phyloP scores from a whole-genome alignment of 164 flowering plant genomes.

The Euptelea pleiosperma region DNA sequence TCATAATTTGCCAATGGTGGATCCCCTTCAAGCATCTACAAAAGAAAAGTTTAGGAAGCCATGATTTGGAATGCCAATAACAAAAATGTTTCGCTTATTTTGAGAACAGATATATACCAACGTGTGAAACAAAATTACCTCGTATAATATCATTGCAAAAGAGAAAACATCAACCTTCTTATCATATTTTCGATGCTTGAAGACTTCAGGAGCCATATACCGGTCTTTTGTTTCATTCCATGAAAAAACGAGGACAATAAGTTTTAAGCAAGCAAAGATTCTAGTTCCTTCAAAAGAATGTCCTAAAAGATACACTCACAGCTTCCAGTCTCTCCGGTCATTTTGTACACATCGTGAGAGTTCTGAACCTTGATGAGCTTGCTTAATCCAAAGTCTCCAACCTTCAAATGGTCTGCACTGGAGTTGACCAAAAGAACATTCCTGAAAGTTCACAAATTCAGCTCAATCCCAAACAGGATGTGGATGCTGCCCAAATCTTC shows the following conservation, averaged over 20 bases:
- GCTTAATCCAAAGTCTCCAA: conserved; percentile 98
- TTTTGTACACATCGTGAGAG: conserved; percentile 93
- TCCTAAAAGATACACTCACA: conserved; percentile 50
- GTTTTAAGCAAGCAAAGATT: conserved; percentile 1
- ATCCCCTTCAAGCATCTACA: conserved; percentile 96
- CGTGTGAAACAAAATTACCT: conserved; percentile 46
- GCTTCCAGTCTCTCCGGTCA: conserved; percentile 99
- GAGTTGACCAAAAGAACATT: conserved; percentile 96
- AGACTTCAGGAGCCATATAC: conserved; percentile 99
- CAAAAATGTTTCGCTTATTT: neutral
- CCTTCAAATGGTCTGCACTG: conserved; percentile 94
- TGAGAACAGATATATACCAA: neutral
- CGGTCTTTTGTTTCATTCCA: conserved; percentile 54
- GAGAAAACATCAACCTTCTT: conserved; percentile 99
- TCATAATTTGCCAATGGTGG: conserved; percentile 81
- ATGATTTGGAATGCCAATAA: neutral
- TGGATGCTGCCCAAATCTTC: neutral
- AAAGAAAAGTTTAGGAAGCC: conserved; percentile 7
- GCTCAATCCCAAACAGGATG: conserved; percentile 2
- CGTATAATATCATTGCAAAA: conserved; percentile 95
- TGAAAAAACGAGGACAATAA: conserved; percentile 6
- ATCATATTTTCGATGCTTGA: conserved; percentile 95
- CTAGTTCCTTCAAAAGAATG: neutral
- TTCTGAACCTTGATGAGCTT: conserved; percentile 93
- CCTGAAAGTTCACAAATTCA: conserved; percentile 39